Conservation (phyloP, 176 grass and related monocot genomes). For the Secale cereale region DNA sequence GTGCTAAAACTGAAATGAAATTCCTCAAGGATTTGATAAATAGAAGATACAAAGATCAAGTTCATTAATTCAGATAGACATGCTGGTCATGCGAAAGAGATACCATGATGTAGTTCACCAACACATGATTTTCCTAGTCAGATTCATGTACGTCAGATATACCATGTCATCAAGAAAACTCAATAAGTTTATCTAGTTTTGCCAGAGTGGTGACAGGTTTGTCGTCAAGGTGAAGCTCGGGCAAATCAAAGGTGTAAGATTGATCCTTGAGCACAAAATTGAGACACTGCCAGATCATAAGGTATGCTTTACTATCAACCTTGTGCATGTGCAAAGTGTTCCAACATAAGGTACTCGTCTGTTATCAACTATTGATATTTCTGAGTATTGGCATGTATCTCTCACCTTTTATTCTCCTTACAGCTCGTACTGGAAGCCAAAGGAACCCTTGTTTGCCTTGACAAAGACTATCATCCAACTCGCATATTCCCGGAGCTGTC, state of each 20-base stretch:
- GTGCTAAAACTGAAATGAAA: background rate
- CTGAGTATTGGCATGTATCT: background rate
- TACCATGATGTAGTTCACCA: background rate
- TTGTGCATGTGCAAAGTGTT: background rate
- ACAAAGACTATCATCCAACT: constrained; percentile 22
- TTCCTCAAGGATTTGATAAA: background rate
- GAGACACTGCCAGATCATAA: constrained; percentile 42
- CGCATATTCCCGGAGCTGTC: constrained; percentile 10
- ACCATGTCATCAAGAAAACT: background rate
- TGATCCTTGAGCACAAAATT: constrained; percentile 45
- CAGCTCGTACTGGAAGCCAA: background rate
- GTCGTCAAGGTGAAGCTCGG: constrained; percentile 39
- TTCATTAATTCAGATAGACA: background rate
- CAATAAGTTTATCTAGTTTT: background rate
- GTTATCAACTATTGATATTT: background rate
- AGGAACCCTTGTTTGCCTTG: constrained; percentile 5
- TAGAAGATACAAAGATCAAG: background rate
- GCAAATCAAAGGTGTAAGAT: constrained; percentile 27
- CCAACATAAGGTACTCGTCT: background rate
- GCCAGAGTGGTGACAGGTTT: constrained; percentile 35
- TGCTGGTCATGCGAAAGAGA: background rate
- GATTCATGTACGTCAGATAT: background rate
- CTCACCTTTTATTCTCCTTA: background rate
- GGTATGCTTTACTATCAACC: constrained; percentile 17
- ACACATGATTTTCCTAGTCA: background rate